These are phyloP conservation scores for Coniochaeta sp. DNA, from an alignment of 2,329 filamentous ascomycete species.

Conservation along the genomic window DNA sequence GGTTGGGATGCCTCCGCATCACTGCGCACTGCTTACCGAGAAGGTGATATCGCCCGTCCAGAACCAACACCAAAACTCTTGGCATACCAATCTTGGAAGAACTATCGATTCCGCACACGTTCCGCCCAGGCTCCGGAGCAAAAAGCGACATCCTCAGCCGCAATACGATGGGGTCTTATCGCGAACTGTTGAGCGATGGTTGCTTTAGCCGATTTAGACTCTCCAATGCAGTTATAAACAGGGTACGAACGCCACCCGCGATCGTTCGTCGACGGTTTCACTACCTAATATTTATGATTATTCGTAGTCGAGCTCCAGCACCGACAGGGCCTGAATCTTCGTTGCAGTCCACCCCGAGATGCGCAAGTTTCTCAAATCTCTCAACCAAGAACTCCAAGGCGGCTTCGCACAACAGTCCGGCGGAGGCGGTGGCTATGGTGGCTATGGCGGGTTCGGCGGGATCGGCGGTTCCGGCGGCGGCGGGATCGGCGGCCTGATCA, in stretches of 20 bases:
- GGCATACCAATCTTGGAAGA: background rate
- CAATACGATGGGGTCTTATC: background rate
- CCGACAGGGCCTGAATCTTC: background rate
- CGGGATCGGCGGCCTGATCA: background rate
- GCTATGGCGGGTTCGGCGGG: background rate
- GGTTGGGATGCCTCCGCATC: background rate
- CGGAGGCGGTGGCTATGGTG: background rate
- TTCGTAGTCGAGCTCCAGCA: no score
- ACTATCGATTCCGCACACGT: background rate
- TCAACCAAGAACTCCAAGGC: constrained; percentile 1
- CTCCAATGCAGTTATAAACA: background rate
- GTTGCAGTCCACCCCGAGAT: background rate
- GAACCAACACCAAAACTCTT: background rate
- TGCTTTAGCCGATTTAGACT: background rate
- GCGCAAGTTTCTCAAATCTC: constrained; percentile 1
- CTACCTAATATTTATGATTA: no score
- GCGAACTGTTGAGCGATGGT: background rate
- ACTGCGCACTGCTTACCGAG: background rate
- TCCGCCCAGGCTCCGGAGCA: background rate
- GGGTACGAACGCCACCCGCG: background rate
- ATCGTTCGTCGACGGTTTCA: background rate
- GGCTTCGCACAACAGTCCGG: background rate
- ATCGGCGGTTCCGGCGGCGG: background rate
- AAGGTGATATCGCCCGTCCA: background rate
- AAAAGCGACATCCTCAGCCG: background rate